Conservation (phyloP, 352 stramenopile species). For the Phytophthora sojae region DNA sequence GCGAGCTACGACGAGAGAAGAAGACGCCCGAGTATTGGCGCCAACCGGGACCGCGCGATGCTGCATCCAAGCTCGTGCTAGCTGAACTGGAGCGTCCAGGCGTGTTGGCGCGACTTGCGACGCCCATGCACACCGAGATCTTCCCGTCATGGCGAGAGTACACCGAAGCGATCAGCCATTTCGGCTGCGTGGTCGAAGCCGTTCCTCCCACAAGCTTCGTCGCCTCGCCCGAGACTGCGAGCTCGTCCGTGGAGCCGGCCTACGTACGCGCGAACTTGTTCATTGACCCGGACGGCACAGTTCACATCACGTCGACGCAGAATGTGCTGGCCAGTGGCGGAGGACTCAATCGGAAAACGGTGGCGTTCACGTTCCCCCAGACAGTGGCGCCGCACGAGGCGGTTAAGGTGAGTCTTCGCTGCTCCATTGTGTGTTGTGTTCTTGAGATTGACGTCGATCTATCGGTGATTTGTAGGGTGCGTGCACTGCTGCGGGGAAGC, state of each 20-base stretch:
- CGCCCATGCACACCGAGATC: conserved; percentile 47
- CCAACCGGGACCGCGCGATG: conserved; percentile 71
- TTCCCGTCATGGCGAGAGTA: conserved; percentile 78
- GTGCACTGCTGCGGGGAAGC: conserved; percentile 24
- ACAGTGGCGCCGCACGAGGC: conserved; percentile 76
- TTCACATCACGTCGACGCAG: conserved; percentile 78
- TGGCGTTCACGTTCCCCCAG: conserved; percentile 85
- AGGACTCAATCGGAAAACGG: conserved; percentile 40
- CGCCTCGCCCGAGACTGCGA: background rate
- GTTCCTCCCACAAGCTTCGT: conserved; percentile 39
- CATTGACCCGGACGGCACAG: conserved; percentile 69
- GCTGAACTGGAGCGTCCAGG: conserved; percentile 61
- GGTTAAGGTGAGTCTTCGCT: conserved; percentile 46
- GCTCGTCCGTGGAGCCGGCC: conserved; percentile 27
- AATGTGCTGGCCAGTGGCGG: conserved; percentile 52
- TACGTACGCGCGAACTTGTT: conserved; percentile 82
- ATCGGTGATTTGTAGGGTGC: conserved; percentile 23
- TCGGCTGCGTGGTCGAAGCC: conserved; percentile 86
- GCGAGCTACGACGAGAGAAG: conserved; percentile 70
- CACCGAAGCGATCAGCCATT: conserved; percentile 57
- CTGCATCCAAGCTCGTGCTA: conserved; percentile 59
- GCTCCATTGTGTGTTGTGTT: background rate
- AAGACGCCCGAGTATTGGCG: conserved; percentile 72
- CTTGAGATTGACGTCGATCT: background rate
- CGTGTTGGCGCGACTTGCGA: conserved; percentile 36